Conservation (phyloP, 345 rosid species). For the Populus tremula region DNA sequence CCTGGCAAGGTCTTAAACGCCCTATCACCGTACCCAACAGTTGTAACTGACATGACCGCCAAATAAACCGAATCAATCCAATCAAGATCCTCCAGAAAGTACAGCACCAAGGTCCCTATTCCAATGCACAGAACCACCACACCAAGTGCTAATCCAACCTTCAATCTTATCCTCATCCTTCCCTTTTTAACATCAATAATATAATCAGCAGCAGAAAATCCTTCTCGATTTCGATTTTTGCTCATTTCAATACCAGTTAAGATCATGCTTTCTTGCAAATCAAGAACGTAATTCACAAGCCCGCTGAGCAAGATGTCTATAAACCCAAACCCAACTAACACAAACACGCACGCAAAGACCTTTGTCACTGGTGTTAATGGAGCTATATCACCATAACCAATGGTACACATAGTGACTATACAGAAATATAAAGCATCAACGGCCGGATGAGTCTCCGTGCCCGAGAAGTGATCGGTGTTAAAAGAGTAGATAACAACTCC, state of each 20-base stretch:
- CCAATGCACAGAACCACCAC: slow-evolving; percentile 41
- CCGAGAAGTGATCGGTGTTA: slow-evolving; percentile 37
- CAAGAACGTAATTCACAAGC: slow-evolving; percentile 42
- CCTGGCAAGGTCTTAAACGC: slow-evolving; percentile 44
- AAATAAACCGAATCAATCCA: slow-evolving; percentile 51
- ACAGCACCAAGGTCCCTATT: slow-evolving; percentile 36
- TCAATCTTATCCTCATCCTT: slow-evolving; percentile 48
- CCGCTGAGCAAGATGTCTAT: slow-evolving; percentile 46
- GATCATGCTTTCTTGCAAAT: slow-evolving; percentile 46
- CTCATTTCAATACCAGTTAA: slow-evolving; percentile 31
- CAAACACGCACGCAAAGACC: slow-evolving; percentile 38
- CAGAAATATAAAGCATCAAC: slow-evolving; percentile 61
- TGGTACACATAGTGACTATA: slow-evolving; percentile 61
- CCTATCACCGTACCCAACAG: slow-evolving; percentile 61
- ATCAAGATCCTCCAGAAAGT: slow-evolving; percentile 34
- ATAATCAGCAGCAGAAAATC: slow-evolving; percentile 23
- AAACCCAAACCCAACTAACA: slow-evolving; percentile 45
- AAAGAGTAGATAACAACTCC: slow-evolving; percentile 36
- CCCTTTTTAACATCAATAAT: slow-evolving; percentile 45
- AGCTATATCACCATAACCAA: slow-evolving; percentile 63
- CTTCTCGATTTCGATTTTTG: neutral
- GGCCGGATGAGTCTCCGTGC: slow-evolving; percentile 40
- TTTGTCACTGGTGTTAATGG: slow-evolving; percentile 40
- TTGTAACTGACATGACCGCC: slow-evolving; percentile 58
- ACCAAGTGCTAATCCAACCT: slow-evolving; percentile 46